These are phyloP conservation scores for Plenodomus tracheiphilus DNA, from an alignment of 2,329 filamentous ascomycete genomes.

Conservation along the genomic window DNA sequence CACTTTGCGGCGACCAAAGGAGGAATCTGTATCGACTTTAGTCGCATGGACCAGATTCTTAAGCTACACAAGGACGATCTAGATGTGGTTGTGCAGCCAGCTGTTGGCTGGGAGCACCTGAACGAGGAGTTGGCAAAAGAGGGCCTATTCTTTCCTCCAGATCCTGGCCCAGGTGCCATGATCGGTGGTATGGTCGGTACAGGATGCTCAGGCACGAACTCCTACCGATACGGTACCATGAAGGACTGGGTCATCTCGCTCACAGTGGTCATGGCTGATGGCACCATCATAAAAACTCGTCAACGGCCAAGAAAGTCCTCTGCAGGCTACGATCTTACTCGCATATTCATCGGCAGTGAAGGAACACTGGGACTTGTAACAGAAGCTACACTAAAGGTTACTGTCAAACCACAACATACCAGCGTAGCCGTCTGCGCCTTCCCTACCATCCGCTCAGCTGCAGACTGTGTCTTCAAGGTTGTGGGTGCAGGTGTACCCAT, in stretches of 20 bases:
- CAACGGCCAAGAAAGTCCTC: slow-evolving; percentile 87
- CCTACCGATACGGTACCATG: slow-evolving; percentile 93
- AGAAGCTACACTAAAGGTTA: slow-evolving; percentile 86
- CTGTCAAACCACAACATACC: slow-evolving; percentile 75
- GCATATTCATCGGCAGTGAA: slow-evolving; percentile 87
- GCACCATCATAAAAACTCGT: slow-evolving; percentile 85
- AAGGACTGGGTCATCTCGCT: slow-evolving; percentile 87
- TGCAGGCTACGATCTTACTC: slow-evolving; percentile 89
- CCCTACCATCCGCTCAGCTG: slow-evolving; percentile 68
- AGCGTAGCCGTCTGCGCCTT: slow-evolving; percentile 77
- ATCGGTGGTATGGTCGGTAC: slow-evolving; percentile 89
- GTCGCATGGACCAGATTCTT: slow-evolving; percentile 80
- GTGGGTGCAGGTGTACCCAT: slow-evolving; percentile 81
- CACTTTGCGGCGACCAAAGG: slow-evolving; percentile 82
- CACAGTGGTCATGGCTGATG: slow-evolving; percentile 87
- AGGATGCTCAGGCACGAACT: slow-evolving; percentile 79
- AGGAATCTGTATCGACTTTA: slow-evolving; percentile 85
- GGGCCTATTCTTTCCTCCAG: slow-evolving; percentile 87
- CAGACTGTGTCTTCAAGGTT: slow-evolving; percentile 77
- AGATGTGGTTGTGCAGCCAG: slow-evolving; percentile 62
- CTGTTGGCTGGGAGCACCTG: slow-evolving; percentile 82
- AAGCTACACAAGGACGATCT: slow-evolving; percentile 71
- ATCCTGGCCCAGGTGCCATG: slow-evolving; percentile 88
- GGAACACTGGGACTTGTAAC: slow-evolving; percentile 90
- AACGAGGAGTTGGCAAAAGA: slow-evolving; percentile 75